A percentile compares a stretch with the other conserved stretches of the same genome.
These are phyloP conservation scores for Ilyonectria mors-panacis DNA, from an alignment of 2,329 filamentous ascomycete genomes.

Conservation along the genomic window DNA sequence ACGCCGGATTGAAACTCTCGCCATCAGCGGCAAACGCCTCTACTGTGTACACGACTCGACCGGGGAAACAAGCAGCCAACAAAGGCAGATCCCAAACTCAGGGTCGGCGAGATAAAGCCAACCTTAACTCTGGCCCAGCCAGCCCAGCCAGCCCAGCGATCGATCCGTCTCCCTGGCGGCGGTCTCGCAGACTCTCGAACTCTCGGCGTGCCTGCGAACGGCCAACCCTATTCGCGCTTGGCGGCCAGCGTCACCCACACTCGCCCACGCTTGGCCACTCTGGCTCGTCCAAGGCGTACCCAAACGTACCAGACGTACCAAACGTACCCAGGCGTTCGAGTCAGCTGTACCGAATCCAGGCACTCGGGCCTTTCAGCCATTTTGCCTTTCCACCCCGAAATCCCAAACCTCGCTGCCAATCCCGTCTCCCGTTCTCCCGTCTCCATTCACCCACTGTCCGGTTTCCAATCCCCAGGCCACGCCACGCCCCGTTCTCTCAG, in stretches of 20 bases:
- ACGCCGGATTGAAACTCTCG: not conserved
- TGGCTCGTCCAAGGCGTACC: constrained; percentile 21
- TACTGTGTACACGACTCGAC: not conserved
- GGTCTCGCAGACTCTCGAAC: constrained; percentile 30
- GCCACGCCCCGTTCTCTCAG: not conserved
- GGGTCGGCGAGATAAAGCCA: constrained; percentile 1
- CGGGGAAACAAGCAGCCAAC: not conserved
- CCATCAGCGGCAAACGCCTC: not conserved
- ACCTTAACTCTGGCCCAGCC: constrained; percentile 12
- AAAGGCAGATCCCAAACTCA: constrained; percentile 20
- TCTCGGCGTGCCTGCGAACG: constrained; percentile 33
- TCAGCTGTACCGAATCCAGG: constrained; percentile 48
- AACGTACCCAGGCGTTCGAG: constrained; percentile 41
- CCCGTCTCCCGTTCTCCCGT: constrained; percentile 11
- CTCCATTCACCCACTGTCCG: not conserved
- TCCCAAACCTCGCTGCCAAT: constrained; percentile 16
- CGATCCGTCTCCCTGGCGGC: constrained; percentile 44
- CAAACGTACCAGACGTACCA: constrained; percentile 24
- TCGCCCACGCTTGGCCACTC: constrained; percentile 23
- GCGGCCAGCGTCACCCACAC: constrained; percentile 29
- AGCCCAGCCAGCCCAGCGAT: constrained; percentile 18
- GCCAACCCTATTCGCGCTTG: constrained; percentile 32
- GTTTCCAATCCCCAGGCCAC: not conserved
- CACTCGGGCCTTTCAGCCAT: constrained; percentile 43
- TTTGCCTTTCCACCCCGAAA: constrained; percentile 26